Evolutionary conservation across 805 yeast species (phyloP), one percentile per base, ranked within the genome.

Genomic region (Wickerhamomyces bovis): DNA sequence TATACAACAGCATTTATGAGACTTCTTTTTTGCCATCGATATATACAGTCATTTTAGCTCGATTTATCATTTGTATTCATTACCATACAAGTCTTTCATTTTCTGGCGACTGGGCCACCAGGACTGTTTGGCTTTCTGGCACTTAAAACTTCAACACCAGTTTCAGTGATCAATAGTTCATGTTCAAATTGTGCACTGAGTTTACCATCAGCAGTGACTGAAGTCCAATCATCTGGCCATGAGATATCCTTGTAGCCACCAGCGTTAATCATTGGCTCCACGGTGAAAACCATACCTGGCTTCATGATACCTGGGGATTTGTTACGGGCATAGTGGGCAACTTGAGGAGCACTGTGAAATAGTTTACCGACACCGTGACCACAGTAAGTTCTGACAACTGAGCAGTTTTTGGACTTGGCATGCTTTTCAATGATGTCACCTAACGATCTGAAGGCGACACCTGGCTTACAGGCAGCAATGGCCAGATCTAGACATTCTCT

Each of bases 181-280:
- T 94, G 97, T 68, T 94, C 96, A 58, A 94, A 94, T 67, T 94
- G 99, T 1, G 99, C 98, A 57, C 92, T 83, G 50, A 78, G 72
- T 60, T 80, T 79, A 45, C 99, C 99, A 63, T 94, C 99, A 38
- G 81, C 81, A 16, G 99, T 94, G 16, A 80, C 78, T 2, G 95
- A 80, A 6, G 99, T 94, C 99, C 99, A 94, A 66, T 88, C 85
- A 66, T 94, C 99, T 3, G 99, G 99, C 99, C 99, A 94, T 47
- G 81, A 72, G 49, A 77, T 67, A 66, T 90, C 98, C 60, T 78
- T 78, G 70, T 78, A 84, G 0, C 84, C 70, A 9, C 99, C 99
- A 53, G 81, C 71, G 62, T 88, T 85, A 55, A 94, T 78, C 99
- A 94, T 94, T 41, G 99, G 99, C 69, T 94, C 99, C 48, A 94